Percentiles rank a stretch among this genome's conserved stretches.
Conservation (phyloP, 2,329 filamentous ascomycete genomes). For the Microascus cirrosus region DNA sequence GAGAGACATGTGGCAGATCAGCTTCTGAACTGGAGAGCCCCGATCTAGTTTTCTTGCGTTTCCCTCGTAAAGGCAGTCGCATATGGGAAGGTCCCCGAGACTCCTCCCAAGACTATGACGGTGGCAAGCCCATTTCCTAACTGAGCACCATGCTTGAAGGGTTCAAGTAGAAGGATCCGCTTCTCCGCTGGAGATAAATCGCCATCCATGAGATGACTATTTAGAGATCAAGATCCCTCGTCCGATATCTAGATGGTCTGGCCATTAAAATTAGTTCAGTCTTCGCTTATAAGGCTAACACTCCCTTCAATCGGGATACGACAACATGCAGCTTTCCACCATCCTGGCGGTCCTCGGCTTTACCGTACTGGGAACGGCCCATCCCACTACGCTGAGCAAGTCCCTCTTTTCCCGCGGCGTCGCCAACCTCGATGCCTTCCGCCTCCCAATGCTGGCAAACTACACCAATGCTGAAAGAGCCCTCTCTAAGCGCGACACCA, state of each 20-base stretch:
- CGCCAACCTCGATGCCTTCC: constrained; percentile 20
- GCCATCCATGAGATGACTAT: not conserved
- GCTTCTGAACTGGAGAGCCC: not conserved
- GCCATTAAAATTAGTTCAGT: not conserved
- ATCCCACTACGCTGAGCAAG: not conserved
- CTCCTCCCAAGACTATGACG: not conserved
- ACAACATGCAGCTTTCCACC: not conserved
- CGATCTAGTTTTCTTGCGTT: not conserved
- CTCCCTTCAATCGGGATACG: not conserved
- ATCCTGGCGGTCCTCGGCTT: not conserved
- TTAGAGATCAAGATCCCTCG: not conserved
- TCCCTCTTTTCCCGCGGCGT: constrained; percentile 12
- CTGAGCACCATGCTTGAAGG: not conserved
- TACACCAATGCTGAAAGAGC: constrained; percentile 17
- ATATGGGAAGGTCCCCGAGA: not conserved
- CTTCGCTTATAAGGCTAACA: not conserved
- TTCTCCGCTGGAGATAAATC: no score
- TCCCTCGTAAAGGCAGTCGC: not conserved
- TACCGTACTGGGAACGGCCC: not conserved
- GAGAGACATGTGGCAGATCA: not conserved
- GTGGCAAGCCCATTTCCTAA: not conserved
- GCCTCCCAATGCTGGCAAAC: constrained; percentile 16
- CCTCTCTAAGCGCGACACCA: not conserved
- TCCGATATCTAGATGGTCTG: not conserved
- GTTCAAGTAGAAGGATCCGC: not conserved